A percentile compares a stretch with the other conserved stretches of the same genome.
Evolutionary conservation across 257 asterid genomes (phyloP).

Genomic region (Ballota nigra): DNA sequence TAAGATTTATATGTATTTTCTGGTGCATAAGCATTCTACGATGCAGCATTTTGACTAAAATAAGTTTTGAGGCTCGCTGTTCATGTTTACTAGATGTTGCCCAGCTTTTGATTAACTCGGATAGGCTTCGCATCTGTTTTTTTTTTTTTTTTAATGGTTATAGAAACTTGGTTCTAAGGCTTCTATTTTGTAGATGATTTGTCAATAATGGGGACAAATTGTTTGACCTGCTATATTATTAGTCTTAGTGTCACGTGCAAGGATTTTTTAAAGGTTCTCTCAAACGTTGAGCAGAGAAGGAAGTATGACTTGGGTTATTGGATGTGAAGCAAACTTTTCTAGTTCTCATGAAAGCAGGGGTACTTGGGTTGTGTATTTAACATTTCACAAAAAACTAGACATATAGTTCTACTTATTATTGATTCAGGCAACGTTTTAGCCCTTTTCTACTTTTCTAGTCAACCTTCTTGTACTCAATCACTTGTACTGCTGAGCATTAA

Average conservation of each 20-base stretch:
- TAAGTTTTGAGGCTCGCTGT: background rate
- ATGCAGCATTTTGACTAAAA: background rate
- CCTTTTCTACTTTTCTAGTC: background rate
- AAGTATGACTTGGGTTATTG: background rate
- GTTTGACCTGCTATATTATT: background rate
- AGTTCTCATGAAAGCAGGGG: background rate
- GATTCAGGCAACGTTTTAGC: background rate
- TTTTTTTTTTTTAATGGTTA: background rate
- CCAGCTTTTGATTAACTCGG: background rate
- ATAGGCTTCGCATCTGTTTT: background rate
- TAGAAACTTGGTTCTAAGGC: background rate
- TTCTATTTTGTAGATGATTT: background rate
- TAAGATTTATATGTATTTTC: background rate
- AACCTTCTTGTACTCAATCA: background rate
- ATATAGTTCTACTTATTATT: background rate
- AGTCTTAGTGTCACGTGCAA: background rate
- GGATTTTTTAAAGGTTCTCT: background rate
- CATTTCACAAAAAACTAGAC: background rate
- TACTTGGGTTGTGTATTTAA: background rate
- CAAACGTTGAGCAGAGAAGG: background rate
- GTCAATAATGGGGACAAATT: background rate
- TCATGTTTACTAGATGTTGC: background rate
- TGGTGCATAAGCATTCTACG: background rate
- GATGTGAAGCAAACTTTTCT: background rate
- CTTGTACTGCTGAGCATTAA: background rate